phyloP scores from a whole-genome alignment of 2,329 filamentous ascomycete species.

The Aspergillus pseudotamarii region DNA sequence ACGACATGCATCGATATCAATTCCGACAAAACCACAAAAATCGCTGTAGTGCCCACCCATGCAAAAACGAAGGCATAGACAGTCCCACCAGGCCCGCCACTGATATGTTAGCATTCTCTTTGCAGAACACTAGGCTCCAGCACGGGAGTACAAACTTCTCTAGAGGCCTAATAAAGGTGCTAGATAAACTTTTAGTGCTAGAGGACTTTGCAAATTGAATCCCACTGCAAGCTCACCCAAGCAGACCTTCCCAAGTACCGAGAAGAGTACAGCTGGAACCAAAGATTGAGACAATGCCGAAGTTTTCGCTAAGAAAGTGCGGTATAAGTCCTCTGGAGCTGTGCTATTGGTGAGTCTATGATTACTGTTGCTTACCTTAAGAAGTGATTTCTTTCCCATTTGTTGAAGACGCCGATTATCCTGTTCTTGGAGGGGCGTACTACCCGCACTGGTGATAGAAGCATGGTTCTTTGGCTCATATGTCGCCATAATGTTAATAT shows the following conservation, averaged over 20 bases:
- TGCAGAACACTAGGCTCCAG: not conserved
- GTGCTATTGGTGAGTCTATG: accelerated
- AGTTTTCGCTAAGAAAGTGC: not conserved
- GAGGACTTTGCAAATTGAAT: not conserved
- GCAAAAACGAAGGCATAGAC: not conserved
- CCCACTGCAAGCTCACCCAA: not conserved
- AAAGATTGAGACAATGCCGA: not conserved
- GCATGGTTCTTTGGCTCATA: not conserved
- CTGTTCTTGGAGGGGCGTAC: not conserved
- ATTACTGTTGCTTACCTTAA: not conserved
- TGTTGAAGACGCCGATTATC: not conserved
- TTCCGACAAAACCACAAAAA: not conserved
- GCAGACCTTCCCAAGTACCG: not conserved
- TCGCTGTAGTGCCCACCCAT: not conserved
- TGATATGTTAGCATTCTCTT: not conserved
- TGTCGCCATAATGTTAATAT: not conserved
- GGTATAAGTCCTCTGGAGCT: not conserved
- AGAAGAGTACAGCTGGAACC: not conserved
- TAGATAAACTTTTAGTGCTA: not conserved
- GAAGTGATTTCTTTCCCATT: not conserved
- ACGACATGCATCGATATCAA: not conserved
- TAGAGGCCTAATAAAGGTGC: not conserved
- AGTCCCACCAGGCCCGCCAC: not conserved
- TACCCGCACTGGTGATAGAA: no score
- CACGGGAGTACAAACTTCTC: not conserved